phyloP scores from a whole-genome alignment of 768 basidiomycete genomes.

The Calvatia gigantea region DNA sequence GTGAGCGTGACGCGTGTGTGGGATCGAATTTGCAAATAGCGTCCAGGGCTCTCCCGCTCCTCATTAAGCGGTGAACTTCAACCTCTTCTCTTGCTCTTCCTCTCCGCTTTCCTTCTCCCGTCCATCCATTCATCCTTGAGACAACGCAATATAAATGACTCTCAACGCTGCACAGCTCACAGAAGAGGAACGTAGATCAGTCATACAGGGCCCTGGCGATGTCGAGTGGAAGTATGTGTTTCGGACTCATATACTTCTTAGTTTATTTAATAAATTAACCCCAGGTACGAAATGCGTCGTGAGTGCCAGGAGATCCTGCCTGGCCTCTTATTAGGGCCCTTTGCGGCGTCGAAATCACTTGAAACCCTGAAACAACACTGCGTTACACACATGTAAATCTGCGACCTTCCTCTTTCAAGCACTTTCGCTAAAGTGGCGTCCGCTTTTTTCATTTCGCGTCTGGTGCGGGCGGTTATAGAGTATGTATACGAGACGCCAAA shows the following conservation, averaged over 20 bases:
- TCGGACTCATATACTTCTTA: background rate
- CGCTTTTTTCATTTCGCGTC: background rate
- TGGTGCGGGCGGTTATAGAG: slow-evolving; percentile 37
- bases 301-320: slow-evolving; percentile 91
- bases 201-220: slow-evolving; percentile 78
- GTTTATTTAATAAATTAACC: background rate
- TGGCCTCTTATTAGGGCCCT: slow-evolving; percentile 79
- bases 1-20: slow-evolving; percentile 7
- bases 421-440: background rate
- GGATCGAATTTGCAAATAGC: slow-evolving; percentile 9
- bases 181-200: slow-evolving; percentile 46
- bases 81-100: background rate
- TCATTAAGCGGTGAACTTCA: background rate
- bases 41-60: background rate
- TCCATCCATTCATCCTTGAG: background rate
- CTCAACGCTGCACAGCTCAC: slow-evolving; percentile 18
- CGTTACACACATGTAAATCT: slow-evolving; percentile 76
- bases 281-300: slow-evolving; percentile 92
- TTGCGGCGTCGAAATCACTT: slow-evolving; percentile 82
- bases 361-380: slow-evolving; percentile 59
- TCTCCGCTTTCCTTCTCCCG: background rate
- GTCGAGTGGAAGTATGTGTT: slow-evolving; percentile 77
- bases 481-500: slow-evolving; percentile 86
- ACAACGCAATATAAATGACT: background rate
- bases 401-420: slow-evolving; percentile 18